Evolutionary conservation across 2,329 filamentous ascomycete species (phyloP).

Genomic region (Cryphonectria parasitica): DNA sequence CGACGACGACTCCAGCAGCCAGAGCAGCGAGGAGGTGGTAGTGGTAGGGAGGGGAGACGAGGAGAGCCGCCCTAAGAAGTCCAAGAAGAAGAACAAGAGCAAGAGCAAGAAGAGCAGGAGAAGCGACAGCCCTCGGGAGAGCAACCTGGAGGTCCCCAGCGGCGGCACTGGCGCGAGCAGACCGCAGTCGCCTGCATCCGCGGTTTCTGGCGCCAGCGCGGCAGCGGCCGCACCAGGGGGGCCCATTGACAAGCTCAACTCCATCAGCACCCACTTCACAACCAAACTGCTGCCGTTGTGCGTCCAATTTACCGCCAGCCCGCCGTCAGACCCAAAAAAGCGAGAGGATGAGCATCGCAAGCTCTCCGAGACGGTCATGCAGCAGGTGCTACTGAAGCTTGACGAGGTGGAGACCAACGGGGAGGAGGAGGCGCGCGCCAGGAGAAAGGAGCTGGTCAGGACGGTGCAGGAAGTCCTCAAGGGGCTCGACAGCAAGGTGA

Average conservation of each 20-base stretch:
- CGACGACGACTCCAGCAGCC: constrained; percentile 44
- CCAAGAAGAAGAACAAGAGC: constrained; percentile 40
- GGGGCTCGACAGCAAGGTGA: constrained; percentile 56
- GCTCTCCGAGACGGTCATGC: constrained; percentile 75
- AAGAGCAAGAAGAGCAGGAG: constrained; percentile 51
- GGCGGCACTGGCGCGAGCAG: constrained; percentile 41
- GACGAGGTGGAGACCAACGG: constrained; percentile 77
- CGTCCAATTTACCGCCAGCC: constrained; percentile 61
- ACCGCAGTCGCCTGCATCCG: constrained; percentile 43
- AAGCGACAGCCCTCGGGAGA: constrained; percentile 50
- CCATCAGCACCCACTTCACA: constrained; percentile 67
- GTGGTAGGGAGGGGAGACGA: constrained; percentile 50
- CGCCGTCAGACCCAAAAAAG: constrained; percentile 70
- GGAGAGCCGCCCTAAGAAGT: constrained; percentile 43
- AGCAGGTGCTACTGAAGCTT: constrained; percentile 75
- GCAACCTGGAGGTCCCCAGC: constrained; percentile 43
- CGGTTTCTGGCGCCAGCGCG: constrained; percentile 34
- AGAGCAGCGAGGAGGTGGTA: constrained; percentile 48
- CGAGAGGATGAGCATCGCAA: constrained; percentile 74
- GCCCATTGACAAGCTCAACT: constrained; percentile 66
- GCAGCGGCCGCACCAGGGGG: constrained; percentile 41
- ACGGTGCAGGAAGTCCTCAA: constrained; percentile 70
- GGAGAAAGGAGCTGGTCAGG: constrained; percentile 73
- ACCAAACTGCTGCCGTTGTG: constrained; percentile 68
- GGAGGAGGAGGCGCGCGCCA: constrained; percentile 64